phyloP scores from a whole-genome alignment of 2,329 filamentous ascomycete genomes.

The Penicillium sp. region DNA sequence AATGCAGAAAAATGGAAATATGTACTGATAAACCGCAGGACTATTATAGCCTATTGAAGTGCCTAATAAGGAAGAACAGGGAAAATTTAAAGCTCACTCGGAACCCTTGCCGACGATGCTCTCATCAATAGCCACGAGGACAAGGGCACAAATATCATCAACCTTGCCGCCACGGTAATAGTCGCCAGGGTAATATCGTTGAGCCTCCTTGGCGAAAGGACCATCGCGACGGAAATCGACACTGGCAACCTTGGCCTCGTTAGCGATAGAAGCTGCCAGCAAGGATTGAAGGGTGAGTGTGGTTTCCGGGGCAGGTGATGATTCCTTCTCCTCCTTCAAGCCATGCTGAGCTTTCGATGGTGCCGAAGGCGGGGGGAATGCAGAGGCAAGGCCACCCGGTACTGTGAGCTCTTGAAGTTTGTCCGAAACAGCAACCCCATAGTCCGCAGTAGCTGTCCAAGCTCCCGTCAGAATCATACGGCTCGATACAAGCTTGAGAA shows the following conservation, averaged over 20 bases:
- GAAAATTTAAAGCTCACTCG: not conserved
- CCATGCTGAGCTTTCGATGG: not conserved
- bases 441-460: constrained; percentile 64
- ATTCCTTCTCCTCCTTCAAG: constrained; percentile 11
- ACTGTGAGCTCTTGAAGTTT: constrained; percentile 57
- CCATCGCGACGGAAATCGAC: constrained; percentile 79
- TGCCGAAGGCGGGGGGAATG: constrained; percentile 18
- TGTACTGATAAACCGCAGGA: not conserved
- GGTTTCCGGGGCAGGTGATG: constrained; percentile 10
- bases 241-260: constrained; percentile 81
- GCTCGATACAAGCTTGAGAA: constrained; percentile 74
- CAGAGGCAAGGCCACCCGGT: constrained; percentile 42
- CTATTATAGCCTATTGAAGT: not conserved
- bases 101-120: not conserved
- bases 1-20: constrained; percentile 9
- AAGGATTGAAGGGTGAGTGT: constrained; percentile 68
- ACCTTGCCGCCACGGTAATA: constrained; percentile 89
- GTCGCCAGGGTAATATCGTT: constrained; percentile 81
- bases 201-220: constrained; percentile 92
- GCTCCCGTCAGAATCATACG: constrained; percentile 73
- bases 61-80: not conserved
- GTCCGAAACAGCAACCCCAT: constrained; percentile 64
- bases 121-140: constrained; percentile 72
- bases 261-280: constrained; percentile 75
- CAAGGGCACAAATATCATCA: constrained; percentile 90